These are phyloP conservation scores for Nakazawaea siamensis DNA, from an alignment of 805 yeast genomes.

Conservation along the genomic window DNA sequence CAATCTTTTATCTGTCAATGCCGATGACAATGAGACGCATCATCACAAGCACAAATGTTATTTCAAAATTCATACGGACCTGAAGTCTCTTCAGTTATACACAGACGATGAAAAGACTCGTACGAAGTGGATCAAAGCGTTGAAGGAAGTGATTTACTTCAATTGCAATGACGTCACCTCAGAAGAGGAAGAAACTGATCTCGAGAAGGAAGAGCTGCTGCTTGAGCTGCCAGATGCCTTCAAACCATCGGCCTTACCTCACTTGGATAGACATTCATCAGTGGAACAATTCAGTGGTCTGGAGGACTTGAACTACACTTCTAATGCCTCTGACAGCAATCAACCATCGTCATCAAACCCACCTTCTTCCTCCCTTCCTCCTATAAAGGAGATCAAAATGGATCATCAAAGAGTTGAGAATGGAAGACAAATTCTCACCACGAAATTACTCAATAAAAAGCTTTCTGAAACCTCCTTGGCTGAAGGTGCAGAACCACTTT, in stretches of 20 bases:
- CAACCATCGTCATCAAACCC: background rate
- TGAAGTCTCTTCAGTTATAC: constrained; percentile 12
- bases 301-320: constrained; percentile 10
- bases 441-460: constrained; percentile 11
- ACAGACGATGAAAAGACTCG: constrained; percentile 12
- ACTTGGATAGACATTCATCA: constrained; percentile 6
- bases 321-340: constrained; percentile 11
- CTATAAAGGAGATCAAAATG: constrained; percentile 7
- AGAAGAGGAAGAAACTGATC: background rate
- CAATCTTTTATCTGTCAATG: constrained; percentile 16
- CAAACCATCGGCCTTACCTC: background rate
- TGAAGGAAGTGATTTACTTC: constrained; percentile 8
- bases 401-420: constrained; percentile 1
- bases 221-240: background rate
- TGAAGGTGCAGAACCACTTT: background rate
- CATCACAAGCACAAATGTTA: constrained; percentile 5
- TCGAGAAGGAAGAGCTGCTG: background rate
- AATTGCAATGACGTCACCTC: constrained; percentile 7
- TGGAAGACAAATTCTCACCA: constrained; percentile 14
- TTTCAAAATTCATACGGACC: constrained; percentile 10
- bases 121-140: constrained; percentile 7
- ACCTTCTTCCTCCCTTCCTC: constrained; percentile 1
- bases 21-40: constrained; percentile 9
- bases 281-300: constrained; percentile 12
- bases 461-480: background rate